Evolutionary conservation across 768 basidiomycete genomes (phyloP), one percentile per base, ranked within the genome.

Genomic region (Cyathus striatus): DNA sequence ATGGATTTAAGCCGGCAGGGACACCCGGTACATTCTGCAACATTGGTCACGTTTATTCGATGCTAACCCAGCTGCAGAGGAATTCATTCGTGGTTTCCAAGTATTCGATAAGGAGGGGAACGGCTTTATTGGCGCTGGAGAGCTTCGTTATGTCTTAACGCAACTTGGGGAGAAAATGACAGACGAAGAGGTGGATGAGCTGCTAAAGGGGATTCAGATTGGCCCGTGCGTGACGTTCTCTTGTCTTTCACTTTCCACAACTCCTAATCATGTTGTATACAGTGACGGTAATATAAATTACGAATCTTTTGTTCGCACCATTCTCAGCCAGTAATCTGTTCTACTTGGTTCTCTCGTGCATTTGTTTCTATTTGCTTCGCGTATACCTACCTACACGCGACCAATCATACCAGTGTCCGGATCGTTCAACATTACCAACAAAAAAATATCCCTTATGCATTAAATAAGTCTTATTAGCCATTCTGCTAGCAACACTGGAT

Each of bases 21-120:
- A 95, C 93, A 34, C 88, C 91, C 46, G 92, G 93, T 91, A 43
- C 53, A 79, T 61, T 39, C 38, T 18, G 5, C 22, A 7, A 16
- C 18, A 13, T 30, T 23, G 26, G 17, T 44, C 13, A 33, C 38
- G n/a, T 12, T 42, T 17, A 1, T 17, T 40, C 20, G 23, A 45
- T 37, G 16, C 6, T 30, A 9, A 7, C 3, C 6, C 33, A 13
- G 21, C 33, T 26, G 16, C 60, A 95, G 95, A 97, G 75, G 96
- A 99, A 59, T 99, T 99, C 70, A 91, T 97, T 57, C 91, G 96
- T 38, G 96, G 94, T 6, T 99, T 99, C 78, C 94, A 97, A 55
- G 95, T 98, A 9, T 98, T 99, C 53, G 95, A 98, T 67, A 94
- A 93, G 67, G 90, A 91, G 53, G 89, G 89, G 23, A 91, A 91